phyloP scores from a whole-genome alignment of 179 eudicot genomes.

The Silene coronaria region DNA sequence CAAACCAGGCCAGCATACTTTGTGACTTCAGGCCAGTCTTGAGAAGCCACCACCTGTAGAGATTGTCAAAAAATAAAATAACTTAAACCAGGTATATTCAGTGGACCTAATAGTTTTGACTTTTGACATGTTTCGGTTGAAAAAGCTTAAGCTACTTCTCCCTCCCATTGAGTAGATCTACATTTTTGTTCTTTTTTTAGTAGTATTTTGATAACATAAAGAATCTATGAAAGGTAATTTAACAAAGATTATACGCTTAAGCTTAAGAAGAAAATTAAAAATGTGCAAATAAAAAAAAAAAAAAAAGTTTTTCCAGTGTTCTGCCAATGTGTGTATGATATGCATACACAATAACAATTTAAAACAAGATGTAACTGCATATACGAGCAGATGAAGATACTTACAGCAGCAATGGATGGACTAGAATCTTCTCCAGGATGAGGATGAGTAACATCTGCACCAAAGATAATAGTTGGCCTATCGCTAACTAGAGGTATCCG shows the following conservation, averaged over 20 bases:
- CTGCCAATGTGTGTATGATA: neutral
- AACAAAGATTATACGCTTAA: too few species aligned
- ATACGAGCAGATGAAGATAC: conserved; percentile 3
- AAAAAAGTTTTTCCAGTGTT: too few species aligned
- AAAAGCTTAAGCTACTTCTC: neutral
- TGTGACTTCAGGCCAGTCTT: conserved; percentile 94
- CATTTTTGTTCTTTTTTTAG: neutral
- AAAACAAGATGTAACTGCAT: too few species aligned
- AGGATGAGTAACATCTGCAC: conserved; percentile 97
- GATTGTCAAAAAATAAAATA: neutral
- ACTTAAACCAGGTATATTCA: neutral
- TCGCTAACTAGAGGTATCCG: conserved; percentile 78
- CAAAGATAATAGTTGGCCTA: conserved; percentile 75
- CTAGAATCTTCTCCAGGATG: conserved; percentile 93
- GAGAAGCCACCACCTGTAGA: conserved; percentile 84
- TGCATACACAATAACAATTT: neutral
- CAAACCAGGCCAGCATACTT: conserved; percentile 84
- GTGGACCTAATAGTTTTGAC: neutral
- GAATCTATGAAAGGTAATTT: too few species aligned
- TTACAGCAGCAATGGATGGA: conserved; percentile 90
- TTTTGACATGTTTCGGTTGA: neutral
- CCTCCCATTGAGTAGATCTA: neutral
- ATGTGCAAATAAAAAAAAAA: too few species aligned
- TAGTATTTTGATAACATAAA: too few species aligned
- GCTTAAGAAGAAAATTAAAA: too few species aligned